These are phyloP conservation scores for Pestalotiopsis sp. DNA, from an alignment of 2,329 filamentous ascomycete species.

Conservation along the genomic window DNA sequence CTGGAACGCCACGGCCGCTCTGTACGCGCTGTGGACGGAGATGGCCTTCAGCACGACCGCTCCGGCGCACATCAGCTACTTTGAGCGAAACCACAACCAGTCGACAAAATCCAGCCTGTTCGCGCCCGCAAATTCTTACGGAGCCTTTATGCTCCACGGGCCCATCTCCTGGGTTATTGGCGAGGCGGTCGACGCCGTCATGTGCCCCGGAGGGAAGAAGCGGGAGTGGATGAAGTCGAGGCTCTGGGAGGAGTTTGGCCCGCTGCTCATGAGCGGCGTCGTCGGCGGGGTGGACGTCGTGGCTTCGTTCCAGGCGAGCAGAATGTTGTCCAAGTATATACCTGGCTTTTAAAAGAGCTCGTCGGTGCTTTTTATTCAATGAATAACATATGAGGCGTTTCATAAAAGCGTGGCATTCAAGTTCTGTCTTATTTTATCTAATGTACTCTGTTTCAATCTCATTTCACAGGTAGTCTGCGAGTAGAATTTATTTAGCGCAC, in stretches of 20 bases:
- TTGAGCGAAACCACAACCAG: slow-evolving; percentile 7
- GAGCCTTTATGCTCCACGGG: slow-evolving; percentile 10
- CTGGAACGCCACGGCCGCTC: slow-evolving; percentile 8
- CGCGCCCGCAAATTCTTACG: slow-evolving; percentile 12
- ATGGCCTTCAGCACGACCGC: slow-evolving; percentile 8
- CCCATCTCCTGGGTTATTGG: slow-evolving; percentile 13
- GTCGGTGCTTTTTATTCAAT: not conserved
- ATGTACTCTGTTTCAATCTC: not conserved
- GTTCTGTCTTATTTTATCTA: not conserved
- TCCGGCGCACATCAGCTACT: not conserved
- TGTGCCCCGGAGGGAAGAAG: slow-evolving; percentile 3
- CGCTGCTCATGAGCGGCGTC: slow-evolving; percentile 4
- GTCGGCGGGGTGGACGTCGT: slow-evolving; percentile 2
- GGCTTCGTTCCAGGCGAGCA: slow-evolving; percentile 2
- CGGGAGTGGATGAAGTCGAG: slow-evolving; percentile 11
- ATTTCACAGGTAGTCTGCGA: not conserved
- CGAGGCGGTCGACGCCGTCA: not conserved
- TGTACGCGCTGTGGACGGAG: slow-evolving; percentile 11
- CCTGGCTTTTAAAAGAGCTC: not conserved
- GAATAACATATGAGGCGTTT: not conserved
- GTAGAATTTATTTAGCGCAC: not conserved
- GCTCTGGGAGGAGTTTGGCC: slow-evolving; percentile 5
- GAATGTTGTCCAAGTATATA: slow-evolving; percentile 9
- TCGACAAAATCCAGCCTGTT: slow-evolving; percentile 6
- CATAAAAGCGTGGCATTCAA: not conserved